Conservation (phyloP, 2,329 filamentous ascomycete genomes). For the Pezicula radicicola region DNA sequence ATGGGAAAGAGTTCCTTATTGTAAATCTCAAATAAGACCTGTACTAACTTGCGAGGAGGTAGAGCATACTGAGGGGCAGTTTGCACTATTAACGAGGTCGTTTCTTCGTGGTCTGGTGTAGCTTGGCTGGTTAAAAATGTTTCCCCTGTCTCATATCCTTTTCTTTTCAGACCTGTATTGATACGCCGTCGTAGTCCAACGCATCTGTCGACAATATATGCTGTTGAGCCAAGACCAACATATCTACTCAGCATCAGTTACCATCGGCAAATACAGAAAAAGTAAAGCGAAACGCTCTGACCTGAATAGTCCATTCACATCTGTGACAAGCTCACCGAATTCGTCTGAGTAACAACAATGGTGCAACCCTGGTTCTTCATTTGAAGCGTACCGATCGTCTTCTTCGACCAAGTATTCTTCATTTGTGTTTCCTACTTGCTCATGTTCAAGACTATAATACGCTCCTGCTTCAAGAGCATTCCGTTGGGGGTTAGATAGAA, state of each 20-base stretch:
- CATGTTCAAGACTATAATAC: no score
- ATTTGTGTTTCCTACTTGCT: no score
- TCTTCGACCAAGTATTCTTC: neutral
- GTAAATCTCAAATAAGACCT: neutral
- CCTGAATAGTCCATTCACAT: neutral
- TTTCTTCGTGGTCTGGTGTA: neutral
- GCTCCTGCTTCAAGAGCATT: no score
- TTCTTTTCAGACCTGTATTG: neutral
- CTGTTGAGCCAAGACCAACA: conserved; percentile 1
- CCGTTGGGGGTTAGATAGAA: no score
- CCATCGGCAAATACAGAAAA: no score
- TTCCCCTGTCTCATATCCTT: neutral
- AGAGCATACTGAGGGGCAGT: neutral
- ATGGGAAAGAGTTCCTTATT: neutral
- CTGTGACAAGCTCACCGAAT: conserved; percentile 1
- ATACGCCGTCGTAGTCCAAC: neutral
- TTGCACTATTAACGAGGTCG: neutral
- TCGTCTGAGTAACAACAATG: neutral
- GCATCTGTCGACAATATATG: neutral
- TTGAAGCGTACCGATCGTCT: neutral
- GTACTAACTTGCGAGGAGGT: neutral
- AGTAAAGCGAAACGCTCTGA: neutral
- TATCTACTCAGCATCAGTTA: neutral
- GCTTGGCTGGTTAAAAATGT: neutral
- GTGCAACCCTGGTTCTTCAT: neutral